Evolutionary conservation across 2,329 filamentous ascomycete species (phyloP).

Genomic region (Chalaropsis thielavioides): DNA sequence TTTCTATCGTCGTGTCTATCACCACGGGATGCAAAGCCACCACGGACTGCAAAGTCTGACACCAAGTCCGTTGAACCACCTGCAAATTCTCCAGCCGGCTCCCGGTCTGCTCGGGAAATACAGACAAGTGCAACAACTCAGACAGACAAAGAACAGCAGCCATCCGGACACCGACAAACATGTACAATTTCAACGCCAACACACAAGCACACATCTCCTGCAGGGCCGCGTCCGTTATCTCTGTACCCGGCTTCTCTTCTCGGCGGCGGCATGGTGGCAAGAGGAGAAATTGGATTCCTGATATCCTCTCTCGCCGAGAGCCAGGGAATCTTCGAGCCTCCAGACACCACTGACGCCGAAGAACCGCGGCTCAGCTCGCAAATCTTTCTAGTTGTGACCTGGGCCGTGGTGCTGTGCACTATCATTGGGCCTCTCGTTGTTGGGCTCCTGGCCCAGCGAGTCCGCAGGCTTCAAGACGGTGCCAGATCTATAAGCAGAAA

Average conservation of each 20-base stretch:
- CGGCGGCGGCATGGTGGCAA: constrained; percentile 53
- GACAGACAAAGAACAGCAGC: background rate
- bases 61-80: background rate
- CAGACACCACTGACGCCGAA: background rate
- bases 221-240: constrained; percentile 33
- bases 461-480: constrained; percentile 19
- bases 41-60: background rate
- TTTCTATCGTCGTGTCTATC: background rate
- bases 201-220: background rate
- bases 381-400: constrained; percentile 39
- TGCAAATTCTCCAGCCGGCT: background rate
- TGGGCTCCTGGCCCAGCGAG: constrained; percentile 32
- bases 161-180: background rate
- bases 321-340: constrained; percentile 28
- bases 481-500: background rate
- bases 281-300: constrained; percentile 61
- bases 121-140: background rate
- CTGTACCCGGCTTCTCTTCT: constrained; percentile 54
- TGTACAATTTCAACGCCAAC: background rate
- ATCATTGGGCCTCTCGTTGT: constrained; percentile 36
- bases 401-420: constrained; percentile 43
- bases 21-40: no score
- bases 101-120: background rate
- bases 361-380: constrained; percentile 23
- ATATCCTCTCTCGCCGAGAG: constrained; percentile 54